Evolutionary conservation across 805 yeast species (phyloP).

Genomic region (Naumovozyma castellii): DNA sequence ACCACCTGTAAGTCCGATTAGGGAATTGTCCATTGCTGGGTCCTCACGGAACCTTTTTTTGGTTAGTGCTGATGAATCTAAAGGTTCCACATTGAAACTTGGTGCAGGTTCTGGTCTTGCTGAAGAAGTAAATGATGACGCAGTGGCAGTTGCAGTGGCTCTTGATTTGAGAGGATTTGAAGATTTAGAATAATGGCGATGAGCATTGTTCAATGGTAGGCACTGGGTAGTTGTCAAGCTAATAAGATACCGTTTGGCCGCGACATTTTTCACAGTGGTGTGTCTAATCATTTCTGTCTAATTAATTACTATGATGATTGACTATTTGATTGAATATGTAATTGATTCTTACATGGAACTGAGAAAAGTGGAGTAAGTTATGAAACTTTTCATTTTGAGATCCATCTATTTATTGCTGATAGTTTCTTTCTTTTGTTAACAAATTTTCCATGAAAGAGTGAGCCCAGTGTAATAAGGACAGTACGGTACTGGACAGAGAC

Average conservation of each 20-base stretch:
- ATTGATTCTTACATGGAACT: too few relatives aligned
- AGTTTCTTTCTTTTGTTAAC: not conserved
- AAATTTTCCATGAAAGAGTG: not conserved
- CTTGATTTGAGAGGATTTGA: not conserved
- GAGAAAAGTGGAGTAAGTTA: not conserved
- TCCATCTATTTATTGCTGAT: not conserved
- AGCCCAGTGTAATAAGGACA: too few relatives aligned
- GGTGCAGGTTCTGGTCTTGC: slow-evolving; percentile 32
- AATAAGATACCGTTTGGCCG: slow-evolving; percentile 9
- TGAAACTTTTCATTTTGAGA: not conserved
- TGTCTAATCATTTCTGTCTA: slow-evolving; percentile 16
- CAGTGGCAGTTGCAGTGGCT: not conserved
- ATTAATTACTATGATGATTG: too few relatives aligned
- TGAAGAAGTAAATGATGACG: not conserved
- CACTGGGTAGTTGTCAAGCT: too few relatives aligned
- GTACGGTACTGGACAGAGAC: too few relatives aligned
- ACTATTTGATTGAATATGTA: too few relatives aligned
- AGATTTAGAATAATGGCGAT: not conserved
- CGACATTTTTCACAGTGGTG: slow-evolving; percentile 11
- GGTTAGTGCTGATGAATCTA: not conserved
- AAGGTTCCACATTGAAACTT: slow-evolving; percentile 25
- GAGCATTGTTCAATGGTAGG: too few relatives aligned
- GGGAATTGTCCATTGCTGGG: slow-evolving; percentile 60
- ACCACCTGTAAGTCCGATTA: slow-evolving; percentile 96
- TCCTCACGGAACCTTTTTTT: not conserved